Evolutionary conservation across 2,329 filamentous ascomycete species (phyloP).

Genomic region (Sclerotinia glacialis): DNA sequence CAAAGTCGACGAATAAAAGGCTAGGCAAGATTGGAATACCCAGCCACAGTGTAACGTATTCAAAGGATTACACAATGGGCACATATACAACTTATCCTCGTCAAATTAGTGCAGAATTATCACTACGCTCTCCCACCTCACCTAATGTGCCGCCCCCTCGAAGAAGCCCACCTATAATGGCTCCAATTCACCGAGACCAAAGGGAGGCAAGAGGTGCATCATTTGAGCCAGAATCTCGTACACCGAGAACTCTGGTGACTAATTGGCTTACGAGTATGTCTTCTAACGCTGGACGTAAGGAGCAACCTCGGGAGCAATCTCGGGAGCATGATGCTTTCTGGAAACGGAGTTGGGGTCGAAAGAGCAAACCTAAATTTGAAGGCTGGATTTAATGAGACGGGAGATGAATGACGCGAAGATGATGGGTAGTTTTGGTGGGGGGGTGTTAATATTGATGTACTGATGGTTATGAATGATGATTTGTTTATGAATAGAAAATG

Average conservation of each 20-base stretch:
- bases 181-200: slow-evolving; percentile 16
- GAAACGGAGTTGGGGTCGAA: slow-evolving; percentile 18
- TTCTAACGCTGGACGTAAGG: slow-evolving; percentile 10
- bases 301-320: not conserved
- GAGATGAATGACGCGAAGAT: not conserved
- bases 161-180: slow-evolving; percentile 12
- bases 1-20: not conserved
- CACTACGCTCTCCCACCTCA: not conserved
- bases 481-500: not conserved
- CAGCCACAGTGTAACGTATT: not conserved
- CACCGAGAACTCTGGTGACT: slow-evolving; percentile 14
- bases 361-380: slow-evolving; percentile 7
- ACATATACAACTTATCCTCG: not conserved
- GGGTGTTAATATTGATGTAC: not conserved
- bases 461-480: not conserved
- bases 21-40: not conserved
- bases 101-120: not conserved
- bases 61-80: not conserved
- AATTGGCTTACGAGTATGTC: slow-evolving; percentile 21
- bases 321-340: slow-evolving; percentile 9
- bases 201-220: not conserved
- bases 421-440: not conserved
- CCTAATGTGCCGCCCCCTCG: not conserved
- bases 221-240: slow-evolving; percentile 15
- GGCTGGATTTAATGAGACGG: not conserved